A percentile compares a stretch with the other conserved stretches of the same genome.
phyloP scores from a whole-genome alignment of 75 land plant genomes.

The Larix kaempferi region DNA sequence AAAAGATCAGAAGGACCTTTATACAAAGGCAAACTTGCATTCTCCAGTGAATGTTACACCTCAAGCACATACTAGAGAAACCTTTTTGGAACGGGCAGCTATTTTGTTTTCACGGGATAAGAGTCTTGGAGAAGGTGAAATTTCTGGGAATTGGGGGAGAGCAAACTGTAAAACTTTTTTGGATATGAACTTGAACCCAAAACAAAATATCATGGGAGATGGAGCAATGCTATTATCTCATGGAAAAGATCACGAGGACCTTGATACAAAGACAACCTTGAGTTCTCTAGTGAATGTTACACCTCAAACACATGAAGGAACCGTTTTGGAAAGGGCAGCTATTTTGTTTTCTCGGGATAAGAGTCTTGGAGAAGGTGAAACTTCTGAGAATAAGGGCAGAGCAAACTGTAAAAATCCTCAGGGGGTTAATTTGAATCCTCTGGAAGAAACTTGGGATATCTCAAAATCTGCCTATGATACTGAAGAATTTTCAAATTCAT shows the following conservation, averaged over 20 bases:
- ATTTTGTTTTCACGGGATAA: neutral
- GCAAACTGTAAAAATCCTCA: neutral
- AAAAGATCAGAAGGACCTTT: neutral
- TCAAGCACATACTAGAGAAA: neutral
- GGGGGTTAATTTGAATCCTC: neutral
- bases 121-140: neutral
- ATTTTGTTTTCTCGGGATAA: neutral
- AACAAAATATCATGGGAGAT: neutral
- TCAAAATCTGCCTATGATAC: neutral
- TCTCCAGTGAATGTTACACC: neutral
- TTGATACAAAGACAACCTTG: neutral
- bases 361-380: conserved; percentile 2
- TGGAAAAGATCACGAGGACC: neutral
- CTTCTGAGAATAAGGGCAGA: neutral
- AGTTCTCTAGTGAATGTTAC: neutral
- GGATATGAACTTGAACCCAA: neutral
- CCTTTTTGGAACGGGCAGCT: neutral
- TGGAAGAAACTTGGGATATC: neutral
- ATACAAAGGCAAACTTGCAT: neutral
- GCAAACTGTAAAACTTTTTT: neutral
- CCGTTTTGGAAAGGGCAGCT: neutral
- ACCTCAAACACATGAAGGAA: neutral
- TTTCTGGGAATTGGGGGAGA: neutral
- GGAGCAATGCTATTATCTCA: neutral
- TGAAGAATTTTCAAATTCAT: neutral